These are phyloP conservation scores for Aspergillus jensenii DNA, from an alignment of 2,329 filamentous ascomycete species.

Conservation along the genomic window DNA sequence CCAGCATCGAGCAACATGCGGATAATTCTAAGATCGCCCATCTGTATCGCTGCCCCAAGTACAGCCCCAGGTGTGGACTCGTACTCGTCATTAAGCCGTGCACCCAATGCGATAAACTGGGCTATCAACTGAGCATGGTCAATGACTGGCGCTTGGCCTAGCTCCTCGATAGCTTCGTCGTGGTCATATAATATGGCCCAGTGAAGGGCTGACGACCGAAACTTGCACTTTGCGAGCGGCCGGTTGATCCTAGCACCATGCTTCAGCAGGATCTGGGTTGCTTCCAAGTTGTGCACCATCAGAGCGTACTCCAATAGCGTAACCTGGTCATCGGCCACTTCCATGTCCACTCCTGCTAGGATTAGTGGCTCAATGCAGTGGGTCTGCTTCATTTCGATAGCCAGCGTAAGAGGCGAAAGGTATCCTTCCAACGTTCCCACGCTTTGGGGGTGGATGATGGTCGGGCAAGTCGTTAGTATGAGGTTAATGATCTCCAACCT, in stretches of 20 bases:
- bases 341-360: background rate
- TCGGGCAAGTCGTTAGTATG: background rate
- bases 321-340: background rate
- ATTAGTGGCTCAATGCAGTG: background rate
- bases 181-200: no score
- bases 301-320: background rate
- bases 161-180: no score
- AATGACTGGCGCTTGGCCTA: no score
- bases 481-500: background rate
- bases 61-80: background rate
- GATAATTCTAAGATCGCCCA: background rate
- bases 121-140: background rate
- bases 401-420: background rate
- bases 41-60: background rate
- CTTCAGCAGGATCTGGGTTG: background rate
- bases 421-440: background rate
- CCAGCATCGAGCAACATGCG: background rate
- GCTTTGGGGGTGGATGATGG: background rate
- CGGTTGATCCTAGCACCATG: background rate
- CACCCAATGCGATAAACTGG: background rate
- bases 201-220: no score
- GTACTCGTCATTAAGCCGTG: background rate
- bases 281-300: background rate
- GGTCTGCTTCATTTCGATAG: background rate
- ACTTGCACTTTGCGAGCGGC: background rate